A percentile compares a stretch with the other conserved stretches of the same genome.
phyloP scores from a whole-genome alignment of 1,284 basidiomycete species.

The Mycena sp. region DNA sequence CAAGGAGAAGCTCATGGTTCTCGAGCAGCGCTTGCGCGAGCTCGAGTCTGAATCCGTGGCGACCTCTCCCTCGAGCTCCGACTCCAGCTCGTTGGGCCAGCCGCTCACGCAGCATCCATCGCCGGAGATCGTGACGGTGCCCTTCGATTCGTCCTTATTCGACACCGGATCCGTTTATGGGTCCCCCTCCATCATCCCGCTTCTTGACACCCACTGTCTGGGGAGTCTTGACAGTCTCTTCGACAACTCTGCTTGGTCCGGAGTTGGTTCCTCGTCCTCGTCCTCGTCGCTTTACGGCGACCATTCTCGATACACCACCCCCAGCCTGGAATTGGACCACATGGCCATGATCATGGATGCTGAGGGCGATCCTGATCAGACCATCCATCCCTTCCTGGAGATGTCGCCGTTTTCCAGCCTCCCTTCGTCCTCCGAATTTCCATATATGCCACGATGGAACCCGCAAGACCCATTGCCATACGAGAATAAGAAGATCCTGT shows the following conservation, averaged over 20 bases:
- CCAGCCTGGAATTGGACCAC: conserved; percentile 17
- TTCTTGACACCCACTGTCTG: conserved; percentile 18
- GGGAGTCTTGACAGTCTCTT: conserved; percentile 25
- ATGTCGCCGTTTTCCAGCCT: conserved; percentile 32
- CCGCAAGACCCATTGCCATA: conserved; percentile 40
- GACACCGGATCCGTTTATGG: background rate
- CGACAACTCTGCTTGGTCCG: conserved; percentile 31
- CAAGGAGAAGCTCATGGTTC: conserved; percentile 62
- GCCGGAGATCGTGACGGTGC: conserved; percentile 19
- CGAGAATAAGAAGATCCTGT: conserved; percentile 52
- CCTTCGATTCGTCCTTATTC: conserved; percentile 5
- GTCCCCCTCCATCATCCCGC: conserved; percentile 15
- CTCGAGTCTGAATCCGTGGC: conserved; percentile 50
- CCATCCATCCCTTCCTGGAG: conserved; percentile 28
- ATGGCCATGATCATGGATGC: background rate
- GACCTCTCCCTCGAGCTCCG: conserved; percentile 36
- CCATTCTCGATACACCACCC: conserved; percentile 26
- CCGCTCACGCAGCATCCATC: conserved; percentile 23
- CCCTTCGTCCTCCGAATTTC: conserved; percentile 27
- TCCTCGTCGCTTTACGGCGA: conserved; percentile 30
- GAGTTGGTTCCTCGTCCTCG: conserved; percentile 20
- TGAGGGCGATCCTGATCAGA: conserved; percentile 22
- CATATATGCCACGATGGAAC: conserved; percentile 41
- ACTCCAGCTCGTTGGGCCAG: conserved; percentile 28
- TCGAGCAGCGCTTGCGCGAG: conserved; percentile 64